These are phyloP conservation scores for Ceratobasidium sp. DNA, from an alignment of 1,284 basidiomycete genomes.

Conservation along the genomic window DNA sequence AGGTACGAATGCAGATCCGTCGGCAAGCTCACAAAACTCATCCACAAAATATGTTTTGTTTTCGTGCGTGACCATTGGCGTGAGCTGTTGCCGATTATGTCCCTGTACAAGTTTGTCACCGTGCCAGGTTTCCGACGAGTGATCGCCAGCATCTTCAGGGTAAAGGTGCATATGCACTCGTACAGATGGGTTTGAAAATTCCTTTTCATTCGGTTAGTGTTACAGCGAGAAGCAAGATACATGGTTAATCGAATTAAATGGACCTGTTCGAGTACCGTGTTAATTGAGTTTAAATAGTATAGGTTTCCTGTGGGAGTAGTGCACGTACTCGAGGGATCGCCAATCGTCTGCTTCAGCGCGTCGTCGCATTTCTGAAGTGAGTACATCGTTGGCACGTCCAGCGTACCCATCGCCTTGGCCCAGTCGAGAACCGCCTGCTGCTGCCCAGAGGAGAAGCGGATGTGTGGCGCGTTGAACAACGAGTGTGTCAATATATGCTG, in stretches of 20 bases:
- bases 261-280: slow-evolving; percentile 23
- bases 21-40: slow-evolving; percentile 1
- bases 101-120: slow-evolving; percentile 11
- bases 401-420: slow-evolving; percentile 49
- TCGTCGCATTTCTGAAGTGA: slow-evolving; percentile 23
- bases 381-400: slow-evolving; percentile 16
- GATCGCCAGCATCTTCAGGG: neutral
- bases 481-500: slow-evolving; percentile 48
- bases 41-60: neutral
- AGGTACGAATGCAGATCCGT: neutral
- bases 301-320: neutral
- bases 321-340: neutral
- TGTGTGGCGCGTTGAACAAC: slow-evolving; percentile 49
- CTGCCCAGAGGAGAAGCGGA: slow-evolving; percentile 49
- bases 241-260: neutral
- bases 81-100: neutral
- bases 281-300: slow-evolving; percentile 17
- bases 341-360: neutral
- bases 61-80: slow-evolving; percentile 6
- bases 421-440: slow-evolving; percentile 50
- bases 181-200: slow-evolving; percentile 1
- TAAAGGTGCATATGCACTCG: slow-evolving; percentile 13
- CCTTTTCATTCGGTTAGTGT: neutral
- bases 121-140: slow-evolving; percentile 14
- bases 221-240: neutral